A percentile compares a stretch with the other conserved stretches of the same genome.
phyloP scores from a whole-genome alignment of 176 grass and related monocot species.

The Rhipidocladum racemiflorum region DNA sequence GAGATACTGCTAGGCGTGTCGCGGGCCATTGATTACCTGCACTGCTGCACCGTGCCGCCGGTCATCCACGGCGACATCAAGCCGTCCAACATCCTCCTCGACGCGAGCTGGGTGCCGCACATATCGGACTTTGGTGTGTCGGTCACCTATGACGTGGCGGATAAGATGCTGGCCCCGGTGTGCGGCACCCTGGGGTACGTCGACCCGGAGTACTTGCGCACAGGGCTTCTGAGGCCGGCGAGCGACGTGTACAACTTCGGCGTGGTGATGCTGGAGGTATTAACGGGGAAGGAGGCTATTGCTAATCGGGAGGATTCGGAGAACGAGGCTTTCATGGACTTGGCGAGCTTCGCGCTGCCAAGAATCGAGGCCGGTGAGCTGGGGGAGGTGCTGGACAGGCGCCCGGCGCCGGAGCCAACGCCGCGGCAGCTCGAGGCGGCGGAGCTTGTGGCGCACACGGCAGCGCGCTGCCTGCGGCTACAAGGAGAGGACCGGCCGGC shows the following conservation, averaged over 20 bases:
- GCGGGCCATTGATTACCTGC: constrained; percentile 85
- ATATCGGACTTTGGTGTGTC: too few relatives aligned
- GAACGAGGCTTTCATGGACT: too few relatives aligned
- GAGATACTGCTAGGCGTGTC: constrained; percentile 79
- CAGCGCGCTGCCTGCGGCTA: not conserved
- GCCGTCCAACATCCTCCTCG: constrained; percentile 72
- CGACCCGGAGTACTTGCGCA: not conserved
- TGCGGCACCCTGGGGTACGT: not conserved
- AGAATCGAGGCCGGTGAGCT: too few relatives aligned
- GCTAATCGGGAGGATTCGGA: too few relatives aligned
- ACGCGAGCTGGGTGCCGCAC: too few relatives aligned
- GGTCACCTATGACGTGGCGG: not conserved
- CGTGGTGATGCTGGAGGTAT: constrained; percentile 58
- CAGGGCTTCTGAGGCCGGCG: not conserved
- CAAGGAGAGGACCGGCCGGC: not conserved
- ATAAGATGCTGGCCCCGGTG: too few relatives aligned
- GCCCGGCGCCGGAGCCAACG: too few relatives aligned
- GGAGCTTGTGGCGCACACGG: not conserved
- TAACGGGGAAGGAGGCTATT: constrained; percentile 36
- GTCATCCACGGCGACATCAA: constrained; percentile 99
- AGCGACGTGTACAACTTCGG: constrained; percentile 76
- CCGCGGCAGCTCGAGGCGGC: too few relatives aligned
- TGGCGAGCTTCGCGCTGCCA: too few relatives aligned
- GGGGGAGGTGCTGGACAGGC: too few relatives aligned
- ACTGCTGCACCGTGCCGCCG: constrained; percentile 85